A percentile compares a stretch with the other conserved stretches of the same genome.
Evolutionary conservation across 2,329 filamentous ascomycete genomes (phyloP).

Genomic region (Arthrobotrys entomopaga): DNA sequence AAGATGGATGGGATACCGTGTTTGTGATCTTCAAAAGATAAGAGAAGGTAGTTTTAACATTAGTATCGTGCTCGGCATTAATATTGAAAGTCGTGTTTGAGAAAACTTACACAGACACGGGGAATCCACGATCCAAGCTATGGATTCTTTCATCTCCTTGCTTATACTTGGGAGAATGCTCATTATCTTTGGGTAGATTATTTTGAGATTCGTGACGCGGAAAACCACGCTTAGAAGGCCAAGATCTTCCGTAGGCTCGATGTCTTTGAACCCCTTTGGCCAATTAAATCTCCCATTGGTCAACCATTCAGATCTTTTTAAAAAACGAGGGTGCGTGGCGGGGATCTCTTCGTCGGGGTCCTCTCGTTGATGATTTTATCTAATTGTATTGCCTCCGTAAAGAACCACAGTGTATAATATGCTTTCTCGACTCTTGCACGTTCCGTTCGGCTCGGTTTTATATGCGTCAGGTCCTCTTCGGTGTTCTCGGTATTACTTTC

Average conservation of each 20-base stretch:
- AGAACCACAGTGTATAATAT: slow-evolving; percentile 45
- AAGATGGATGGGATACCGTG: slow-evolving; percentile 17
- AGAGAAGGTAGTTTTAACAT: not conserved
- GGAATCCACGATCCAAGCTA: not conserved
- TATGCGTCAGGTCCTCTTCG: slow-evolving; percentile 10
- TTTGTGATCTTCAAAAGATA: slow-evolving; percentile 25
- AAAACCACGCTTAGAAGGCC: slow-evolving; percentile 26
- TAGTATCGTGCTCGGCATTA: not conserved
- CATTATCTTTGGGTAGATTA: slow-evolving; percentile 33
- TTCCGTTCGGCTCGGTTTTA: slow-evolving; percentile 20
- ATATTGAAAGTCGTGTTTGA: not conserved
- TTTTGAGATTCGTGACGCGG: slow-evolving; percentile 17
- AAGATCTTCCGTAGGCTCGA: slow-evolving; percentile 10
- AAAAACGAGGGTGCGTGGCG: too few relatives aligned
- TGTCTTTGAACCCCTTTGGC: too few relatives aligned
- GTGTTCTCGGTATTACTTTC: not conserved
- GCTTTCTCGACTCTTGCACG: slow-evolving; percentile 34
- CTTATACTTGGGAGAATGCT: not conserved
- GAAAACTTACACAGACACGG: slow-evolving; percentile 34
- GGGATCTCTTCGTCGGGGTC: too few relatives aligned
- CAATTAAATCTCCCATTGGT: too few relatives aligned
- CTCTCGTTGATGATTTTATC: too few relatives aligned
- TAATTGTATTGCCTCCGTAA: slow-evolving; percentile 1
- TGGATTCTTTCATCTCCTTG: not conserved
- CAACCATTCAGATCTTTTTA: too few relatives aligned